A percentile compares a stretch with the other conserved stretches of the same genome.
phyloP scores from a whole-genome alignment of 495 filamentous ascomycete genomes.

The Podospora sp. region DNA sequence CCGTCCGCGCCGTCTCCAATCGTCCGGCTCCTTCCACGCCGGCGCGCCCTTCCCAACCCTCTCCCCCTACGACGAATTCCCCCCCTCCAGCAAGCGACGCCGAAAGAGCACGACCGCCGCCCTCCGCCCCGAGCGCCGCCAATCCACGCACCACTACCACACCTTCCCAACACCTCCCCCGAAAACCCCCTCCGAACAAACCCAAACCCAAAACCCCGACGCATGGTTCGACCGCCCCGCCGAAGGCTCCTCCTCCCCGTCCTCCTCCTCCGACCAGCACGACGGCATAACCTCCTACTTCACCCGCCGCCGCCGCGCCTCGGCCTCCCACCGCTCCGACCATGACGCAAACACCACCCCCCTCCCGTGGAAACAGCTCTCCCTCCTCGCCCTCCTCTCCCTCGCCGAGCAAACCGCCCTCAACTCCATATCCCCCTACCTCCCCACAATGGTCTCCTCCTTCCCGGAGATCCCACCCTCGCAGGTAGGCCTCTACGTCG shows the following conservation, averaged over 20 bases:
- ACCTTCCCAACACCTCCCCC: constrained; percentile 93
- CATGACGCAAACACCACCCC: constrained; percentile 64
- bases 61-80: constrained; percentile 27
- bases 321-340: background rate
- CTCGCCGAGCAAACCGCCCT: constrained; percentile 93
- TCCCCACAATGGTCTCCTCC: constrained; percentile 84
- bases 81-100: constrained; percentile 13
- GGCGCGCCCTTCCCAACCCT: constrained; percentile 48
- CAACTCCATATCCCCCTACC: constrained; percentile 94
- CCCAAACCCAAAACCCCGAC: constrained; percentile 3
- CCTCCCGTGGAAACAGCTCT: constrained; percentile 79
- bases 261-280: constrained; percentile 10
- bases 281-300: constrained; percentile 1
- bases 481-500: constrained; percentile 85
- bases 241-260: background rate
- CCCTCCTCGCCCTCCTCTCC: constrained; percentile 82
- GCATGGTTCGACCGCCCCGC: constrained; percentile 8
- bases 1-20: constrained; percentile 28
- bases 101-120: constrained; percentile 24
- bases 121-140: constrained; percentile 45
- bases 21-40: constrained; percentile 52
- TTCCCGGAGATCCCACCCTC: constrained; percentile 76
- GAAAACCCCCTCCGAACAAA: constrained; percentile 56
- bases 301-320: constrained; percentile 14
- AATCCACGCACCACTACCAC: constrained; percentile 83